Percentiles rank a stretch among this genome's conserved stretches.
Evolutionary conservation across 2,329 filamentous ascomycete species (phyloP).

Genomic region (Epicoccum nigrum): DNA sequence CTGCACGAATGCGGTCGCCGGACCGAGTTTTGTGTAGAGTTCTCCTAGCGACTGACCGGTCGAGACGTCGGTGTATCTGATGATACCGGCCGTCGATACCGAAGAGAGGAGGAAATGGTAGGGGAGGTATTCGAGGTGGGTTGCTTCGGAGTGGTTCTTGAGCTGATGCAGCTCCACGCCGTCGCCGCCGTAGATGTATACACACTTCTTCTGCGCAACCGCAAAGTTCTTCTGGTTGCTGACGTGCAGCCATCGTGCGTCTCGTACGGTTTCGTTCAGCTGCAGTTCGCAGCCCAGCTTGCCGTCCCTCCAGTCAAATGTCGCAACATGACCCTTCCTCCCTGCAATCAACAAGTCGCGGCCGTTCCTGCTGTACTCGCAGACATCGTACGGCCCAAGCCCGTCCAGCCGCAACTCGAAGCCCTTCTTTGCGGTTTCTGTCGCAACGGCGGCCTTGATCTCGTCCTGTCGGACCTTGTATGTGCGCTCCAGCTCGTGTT

Average conservation of each 20-base stretch:
- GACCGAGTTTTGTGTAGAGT: slow-evolving; percentile 81
- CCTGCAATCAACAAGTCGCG: slow-evolving; percentile 84
- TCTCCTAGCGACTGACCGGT: slow-evolving; percentile 89
- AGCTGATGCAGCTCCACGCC: slow-evolving; percentile 93
- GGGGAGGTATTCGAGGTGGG: slow-evolving; percentile 92
- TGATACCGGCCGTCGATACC: slow-evolving; percentile 79
- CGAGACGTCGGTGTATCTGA: slow-evolving; percentile 92
- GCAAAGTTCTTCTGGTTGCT: slow-evolving; percentile 89
- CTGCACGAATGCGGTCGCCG: slow-evolving; percentile 81
- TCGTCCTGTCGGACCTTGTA: slow-evolving; percentile 93
- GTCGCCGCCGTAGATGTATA: slow-evolving; percentile 92
- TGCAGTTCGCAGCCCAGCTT: slow-evolving; percentile 92
- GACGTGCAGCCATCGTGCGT: slow-evolving; percentile 83
- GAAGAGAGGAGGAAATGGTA: slow-evolving; percentile 95
- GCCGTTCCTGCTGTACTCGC: slow-evolving; percentile 90
- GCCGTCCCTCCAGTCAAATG: slow-evolving; percentile 94
- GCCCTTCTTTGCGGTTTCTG: slow-evolving; percentile 88
- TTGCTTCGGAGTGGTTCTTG: slow-evolving; percentile 87
- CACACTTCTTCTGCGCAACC: slow-evolving; percentile 93
- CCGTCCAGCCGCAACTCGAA: slow-evolving; percentile 82
- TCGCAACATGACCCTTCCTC: slow-evolving; percentile 91
- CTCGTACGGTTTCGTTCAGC: slow-evolving; percentile 85
- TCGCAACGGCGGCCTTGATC: slow-evolving; percentile 73
- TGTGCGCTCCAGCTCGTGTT: slow-evolving; percentile 86
- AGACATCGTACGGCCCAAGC: slow-evolving; percentile 84